Evolutionary conservation across 257 asterid species (phyloP), one percentile per base, ranked within the genome.

Genomic region (Salvia splendens): DNA sequence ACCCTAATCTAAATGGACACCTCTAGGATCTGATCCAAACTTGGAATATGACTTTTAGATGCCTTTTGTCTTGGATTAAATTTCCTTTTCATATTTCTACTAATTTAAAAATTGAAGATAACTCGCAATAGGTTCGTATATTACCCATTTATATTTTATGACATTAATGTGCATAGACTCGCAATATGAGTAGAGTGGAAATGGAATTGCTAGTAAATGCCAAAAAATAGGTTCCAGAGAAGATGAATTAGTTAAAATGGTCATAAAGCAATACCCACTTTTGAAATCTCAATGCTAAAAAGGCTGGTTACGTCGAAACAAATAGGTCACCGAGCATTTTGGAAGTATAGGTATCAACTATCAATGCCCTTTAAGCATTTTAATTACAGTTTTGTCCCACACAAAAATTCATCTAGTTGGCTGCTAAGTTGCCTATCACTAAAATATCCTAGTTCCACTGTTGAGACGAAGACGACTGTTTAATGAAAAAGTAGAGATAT

Each of bases 1-100:
- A 42, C 41, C 32, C 32, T 53, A 40, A 5, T 42, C 5, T 30
- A 1, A 62, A 12, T 40, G 53, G 35, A 1, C 36, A 6, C 52
- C 64, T 11, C 5, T 70, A 68, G 61, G 76, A 65, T 54, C 51
- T 66, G 40, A 57, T 12, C 43, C 42, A 14, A 30, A 57, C 48
- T 30, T 20, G 51, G 30, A 24, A 3, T 24, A 8, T 54, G 36
- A 33, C 52, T 28, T 55, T 53, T 67, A 53, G 53, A 41, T 8
- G 11, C 54, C 24, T 4, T 41, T 55, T 53, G 24, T 6, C 20
- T 55, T 55, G 9, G 6, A 7, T 40, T 12, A 6, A 36, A 16
- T 45, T 14, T n/a, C 35, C 9, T 56, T 41, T 41, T 40, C 67
- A 61, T 41, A 9, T 42, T 20, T 2, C 30, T 8, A 7, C 40